Base-by-base conservation (phyloP, 176 grass and related monocot species). In the Musa beccarii region DNA sequence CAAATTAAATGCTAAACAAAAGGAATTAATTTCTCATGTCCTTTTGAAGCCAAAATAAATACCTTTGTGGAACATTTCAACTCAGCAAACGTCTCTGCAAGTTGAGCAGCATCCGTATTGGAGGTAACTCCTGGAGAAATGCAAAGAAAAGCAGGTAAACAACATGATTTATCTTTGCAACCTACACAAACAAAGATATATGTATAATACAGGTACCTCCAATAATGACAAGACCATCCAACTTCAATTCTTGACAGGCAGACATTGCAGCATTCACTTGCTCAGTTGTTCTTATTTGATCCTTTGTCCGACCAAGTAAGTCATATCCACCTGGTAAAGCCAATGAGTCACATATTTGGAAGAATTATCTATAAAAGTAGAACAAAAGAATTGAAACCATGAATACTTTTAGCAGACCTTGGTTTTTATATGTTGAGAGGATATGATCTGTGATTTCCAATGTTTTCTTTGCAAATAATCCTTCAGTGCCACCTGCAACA, bases 251-350 rank as follows among this genome's bases (percentile, higher is more conserved):
- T 50, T 86, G 82, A 74, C 95, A 94, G 81, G 82, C 89, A 82
- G 84, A 79, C 88, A 87, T 91, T 49, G 95, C 83, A 71, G 90
- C 90, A 59, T 99, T 94, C 28, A 99, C 95, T 68, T 99, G 95
- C 84, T 99, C 95, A 2, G 72, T 93, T 74, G 95, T 91, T 83
- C 95, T 94, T 72, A 99, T 91, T 81, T 99, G 95, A 94, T 99
- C 95, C 83, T 89, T 89, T 71, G 95, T 99, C 66, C 95, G 83
- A 49, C 95, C 95, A 86, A 99, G 95, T 81, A 99, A 86, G 80
- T 99, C 95, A 86, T 99, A 99, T 71, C 95, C 95, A 83, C 95
- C 85, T 87, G 55, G 53, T 24, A 9, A 71, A 66, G 64, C 53
- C 43, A 80, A 26, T 79, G 15, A 54, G 23, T 78, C 9, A 49